These are phyloP conservation scores for Rutstroemia sp. DNA, from an alignment of 2,329 filamentous ascomycete genomes.

Conservation along the genomic window DNA sequence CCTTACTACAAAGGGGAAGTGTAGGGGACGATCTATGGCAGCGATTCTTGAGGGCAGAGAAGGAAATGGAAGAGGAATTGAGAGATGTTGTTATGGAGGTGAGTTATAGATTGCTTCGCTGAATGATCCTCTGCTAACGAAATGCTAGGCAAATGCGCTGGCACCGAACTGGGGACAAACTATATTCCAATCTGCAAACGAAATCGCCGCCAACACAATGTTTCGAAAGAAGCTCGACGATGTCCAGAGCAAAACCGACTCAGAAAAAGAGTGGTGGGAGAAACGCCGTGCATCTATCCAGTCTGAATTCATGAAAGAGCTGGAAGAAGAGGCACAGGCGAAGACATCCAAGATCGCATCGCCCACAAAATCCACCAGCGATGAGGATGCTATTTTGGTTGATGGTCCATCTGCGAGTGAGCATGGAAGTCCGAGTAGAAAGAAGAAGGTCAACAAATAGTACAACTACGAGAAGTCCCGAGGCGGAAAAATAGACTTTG, in stretches of 20 bases:
- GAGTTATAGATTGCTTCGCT: conserved; percentile 23
- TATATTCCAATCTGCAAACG: conserved; percentile 96
- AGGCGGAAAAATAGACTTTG: no score
- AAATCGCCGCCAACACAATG: conserved; percentile 79
- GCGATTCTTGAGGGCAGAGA: conserved; percentile 83
- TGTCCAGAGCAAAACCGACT: conserved; percentile 60
- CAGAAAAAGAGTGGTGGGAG: conserved; percentile 90
- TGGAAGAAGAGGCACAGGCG: conserved; percentile 54
- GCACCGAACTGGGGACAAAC: conserved; percentile 82
- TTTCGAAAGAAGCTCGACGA: conserved; percentile 70
- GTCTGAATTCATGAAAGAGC: conserved; percentile 75
- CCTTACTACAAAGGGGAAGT: conserved; percentile 79
- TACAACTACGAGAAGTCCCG: no score
- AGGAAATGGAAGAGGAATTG: conserved; percentile 95
- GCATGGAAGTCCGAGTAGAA: conserved; percentile 38
- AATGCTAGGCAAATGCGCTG: conserved; percentile 75
- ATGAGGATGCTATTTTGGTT: conserved; percentile 73
- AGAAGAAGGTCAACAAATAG: conserved; percentile 61
- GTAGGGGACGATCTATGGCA: conserved; percentile 96
- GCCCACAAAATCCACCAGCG: conserved; percentile 37
- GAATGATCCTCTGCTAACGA: conserved; percentile 17
- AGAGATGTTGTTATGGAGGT: conserved; percentile 92
- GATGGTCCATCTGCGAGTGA: conserved; percentile 16
- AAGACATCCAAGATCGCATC: conserved; percentile 31
- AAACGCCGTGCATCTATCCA: conserved; percentile 68